Base-by-base conservation (phyloP, 225 moss, liverwort and hornwort genomes). In the Lunularia cruciata region DNA sequence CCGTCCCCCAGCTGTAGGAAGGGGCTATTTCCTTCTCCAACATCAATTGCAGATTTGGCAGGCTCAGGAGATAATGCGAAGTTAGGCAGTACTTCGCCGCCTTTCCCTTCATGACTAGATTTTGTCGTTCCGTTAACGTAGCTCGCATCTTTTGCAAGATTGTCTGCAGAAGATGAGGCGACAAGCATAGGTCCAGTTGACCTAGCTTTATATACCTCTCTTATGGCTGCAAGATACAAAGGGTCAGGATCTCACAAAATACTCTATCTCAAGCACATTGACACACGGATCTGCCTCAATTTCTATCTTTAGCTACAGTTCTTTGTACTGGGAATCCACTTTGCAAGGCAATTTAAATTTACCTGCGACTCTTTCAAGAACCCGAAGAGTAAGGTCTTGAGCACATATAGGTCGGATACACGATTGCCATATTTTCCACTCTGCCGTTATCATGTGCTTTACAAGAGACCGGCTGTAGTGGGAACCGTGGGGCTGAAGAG, bases 321-420 rank as follows among this genome's bases (percentile, higher is more conserved):
- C 1, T 1, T 2, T 10, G 43, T 16, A 16, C 43, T 10, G 11
- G 43, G 16, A 43, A 11, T 43, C 43, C 43, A 10, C 16, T 43
- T 43, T 16, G 30, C 36, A 8, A 45, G 40, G 13, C 28, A 16
- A 57, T 42, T 42, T 53, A n/a, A 20, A 15, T 12, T 60, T 70
- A 94, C 94, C 91, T 86, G 94, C 94, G 47, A 95, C 84, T 47
- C 98, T 72, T 63, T 98, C 93, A 8, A 98, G 86, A 26, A 98
- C 89, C 63, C 83, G 81, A 18, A 98, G 89, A n/a, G 93, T 91
- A 23, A 98, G 86, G 37, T 89, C 89, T 66, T 83, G 87, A 65
- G 87, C 90, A 34, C 70, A 74, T 42, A 76, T 61, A 19, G 93
- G 75, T 4, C 74, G 86, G 76, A 93, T 78, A 28, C 83, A 91